Evolutionary conservation across 768 basidiomycete genomes (phyloP), one percentile per base, ranked within the genome.

Genomic region (Podaxis pistillaris): DNA sequence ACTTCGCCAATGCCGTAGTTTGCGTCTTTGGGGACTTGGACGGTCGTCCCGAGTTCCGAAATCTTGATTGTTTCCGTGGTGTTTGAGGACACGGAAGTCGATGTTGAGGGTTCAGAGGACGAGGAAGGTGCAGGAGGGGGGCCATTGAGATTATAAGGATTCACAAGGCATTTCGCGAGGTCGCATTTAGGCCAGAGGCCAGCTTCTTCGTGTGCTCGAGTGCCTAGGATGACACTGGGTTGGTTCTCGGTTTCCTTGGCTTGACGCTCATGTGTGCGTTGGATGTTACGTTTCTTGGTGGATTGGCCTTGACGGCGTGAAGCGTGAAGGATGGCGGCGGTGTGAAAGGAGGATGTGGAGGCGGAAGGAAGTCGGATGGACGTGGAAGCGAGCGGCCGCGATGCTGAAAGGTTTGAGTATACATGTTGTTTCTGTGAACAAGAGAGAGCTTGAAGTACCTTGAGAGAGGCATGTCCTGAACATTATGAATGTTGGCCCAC

Each of bases 221-320:
- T 86, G 12, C 95, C 95, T 5, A 94, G 83, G 15, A 96, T 82
- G 62, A 90, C 85, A 67, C 91, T 87, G 15, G 89, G 79, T 51
- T 75, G 78, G 58, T 71, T 79, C 46, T 73, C 74, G 22, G 74
- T 78, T 54, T 68, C 69, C 61, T 73, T 72, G 64, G 64, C 68
- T 58, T 76, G 78, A 66, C 80, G 78, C 37, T 76, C 78, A 63
- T 81, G 80, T 64, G 81, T 78, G 63, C 75, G 71, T 61, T 74
- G 66, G 71, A 76, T 68, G 62, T 72, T 72, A 65, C 70, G 69
- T 58, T 68, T 67, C 66, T 70, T 68, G 74, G 76, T 24, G 70
- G 74, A 4, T 73, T 68, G 60, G 77, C 65, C 40, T 76, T 72
- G 36, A 84, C 82, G 15, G 83, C 83, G 69, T 87, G 86, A 22